A percentile compares a stretch with the other conserved stretches of the same genome.
Conservation (phyloP, 2,329 filamentous ascomycete genomes). For the Herpomyces periplanetae region DNA sequence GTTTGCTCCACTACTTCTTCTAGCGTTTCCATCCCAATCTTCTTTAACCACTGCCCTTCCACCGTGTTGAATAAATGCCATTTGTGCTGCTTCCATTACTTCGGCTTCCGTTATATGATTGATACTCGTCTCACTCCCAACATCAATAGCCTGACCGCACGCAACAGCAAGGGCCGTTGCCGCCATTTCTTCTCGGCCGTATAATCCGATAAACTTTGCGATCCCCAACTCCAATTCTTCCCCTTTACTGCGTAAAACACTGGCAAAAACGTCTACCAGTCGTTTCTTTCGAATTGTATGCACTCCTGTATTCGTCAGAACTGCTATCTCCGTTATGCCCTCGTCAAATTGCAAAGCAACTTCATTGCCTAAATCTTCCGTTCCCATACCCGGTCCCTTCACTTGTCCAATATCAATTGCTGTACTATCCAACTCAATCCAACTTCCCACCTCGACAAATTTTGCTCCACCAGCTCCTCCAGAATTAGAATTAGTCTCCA, state of each 20-base stretch:
- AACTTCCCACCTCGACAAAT: slow-evolving; percentile 43
- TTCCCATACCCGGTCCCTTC: slow-evolving; percentile 27
- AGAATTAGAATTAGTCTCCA: no score
- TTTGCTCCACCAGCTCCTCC: no score
- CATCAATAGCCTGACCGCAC: slow-evolving; percentile 61
- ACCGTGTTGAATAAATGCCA: slow-evolving; percentile 65
- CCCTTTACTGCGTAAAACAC: slow-evolving; percentile 27
- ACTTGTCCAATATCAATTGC: slow-evolving; percentile 43
- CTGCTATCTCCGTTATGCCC: slow-evolving; percentile 38
- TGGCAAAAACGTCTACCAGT: slow-evolving; percentile 65
- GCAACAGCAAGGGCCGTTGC: slow-evolving; percentile 73
- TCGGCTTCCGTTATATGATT: slow-evolving; percentile 38
- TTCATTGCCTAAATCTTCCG: slow-evolving; percentile 65
- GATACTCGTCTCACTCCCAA: slow-evolving; percentile 25
- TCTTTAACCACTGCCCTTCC: slow-evolving; percentile 54
- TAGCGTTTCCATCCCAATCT: no score
- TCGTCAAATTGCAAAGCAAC: slow-evolving; percentile 80
- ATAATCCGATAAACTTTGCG: slow-evolving; percentile 42
- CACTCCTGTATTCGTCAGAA: slow-evolving; percentile 63
- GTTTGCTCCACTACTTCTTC: no score
- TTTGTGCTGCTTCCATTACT: slow-evolving; percentile 44
- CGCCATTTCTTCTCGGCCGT: slow-evolving; percentile 57
- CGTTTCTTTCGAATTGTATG: slow-evolving; percentile 47
- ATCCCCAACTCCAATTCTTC: slow-evolving; percentile 48
- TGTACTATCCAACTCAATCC: slow-evolving; percentile 29